A percentile compares a stretch with the other conserved stretches of the same genome.
These are phyloP conservation scores for Dimargaris cristalligena DNA, from an alignment of 192 early-diverging fungal species.

Conservation along the genomic window DNA sequence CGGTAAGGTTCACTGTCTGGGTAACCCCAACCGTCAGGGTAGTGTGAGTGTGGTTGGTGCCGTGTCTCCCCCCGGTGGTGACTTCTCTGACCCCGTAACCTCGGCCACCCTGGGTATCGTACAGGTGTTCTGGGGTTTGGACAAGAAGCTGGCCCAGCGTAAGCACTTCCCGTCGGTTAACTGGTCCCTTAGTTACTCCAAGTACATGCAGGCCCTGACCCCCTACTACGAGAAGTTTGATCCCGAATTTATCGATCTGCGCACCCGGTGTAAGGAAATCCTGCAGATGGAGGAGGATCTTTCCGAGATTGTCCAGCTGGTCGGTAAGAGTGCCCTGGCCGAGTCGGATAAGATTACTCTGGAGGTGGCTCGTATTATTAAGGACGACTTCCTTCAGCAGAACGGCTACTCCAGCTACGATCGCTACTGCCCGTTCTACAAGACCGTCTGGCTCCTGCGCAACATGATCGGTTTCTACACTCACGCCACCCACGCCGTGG, in stretches of 20 bases:
- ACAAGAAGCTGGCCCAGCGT: slow-evolving; percentile 99
- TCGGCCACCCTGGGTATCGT: slow-evolving; percentile 94
- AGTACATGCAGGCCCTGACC: slow-evolving; percentile 95
- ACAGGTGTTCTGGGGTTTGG: slow-evolving; percentile 99
- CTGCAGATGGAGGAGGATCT: slow-evolving; percentile 97
- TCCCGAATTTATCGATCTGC: slow-evolving; percentile 79
- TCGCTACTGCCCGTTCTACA: slow-evolving; percentile 99
- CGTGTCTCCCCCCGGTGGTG: slow-evolving; percentile 99
- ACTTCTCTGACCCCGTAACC: slow-evolving; percentile 98
- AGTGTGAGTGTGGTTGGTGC: slow-evolving; percentile 96
- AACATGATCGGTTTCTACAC: slow-evolving; percentile 97
- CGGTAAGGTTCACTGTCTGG: slow-evolving; percentile 91
- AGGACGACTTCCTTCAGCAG: slow-evolving; percentile 99
- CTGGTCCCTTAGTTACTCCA: slow-evolving; percentile 95
- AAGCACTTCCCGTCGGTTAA: slow-evolving; percentile 99
- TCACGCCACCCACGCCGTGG: slow-evolving; percentile 85
- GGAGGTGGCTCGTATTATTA: slow-evolving; percentile 92
- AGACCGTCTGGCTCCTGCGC: slow-evolving; percentile 94
- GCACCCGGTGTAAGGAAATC: slow-evolving; percentile 94
- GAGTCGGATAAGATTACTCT: slow-evolving; percentile 98
- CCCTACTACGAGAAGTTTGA: slow-evolving; percentile 89
- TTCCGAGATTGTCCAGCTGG: slow-evolving; percentile 98
- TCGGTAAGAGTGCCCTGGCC: slow-evolving; percentile 84
- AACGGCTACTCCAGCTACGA: slow-evolving; percentile 99
- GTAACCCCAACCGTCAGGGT: slow-evolving; percentile 82